phyloP scores from a whole-genome alignment of 1,284 basidiomycete species.

The Sporisorium graminicola region DNA sequence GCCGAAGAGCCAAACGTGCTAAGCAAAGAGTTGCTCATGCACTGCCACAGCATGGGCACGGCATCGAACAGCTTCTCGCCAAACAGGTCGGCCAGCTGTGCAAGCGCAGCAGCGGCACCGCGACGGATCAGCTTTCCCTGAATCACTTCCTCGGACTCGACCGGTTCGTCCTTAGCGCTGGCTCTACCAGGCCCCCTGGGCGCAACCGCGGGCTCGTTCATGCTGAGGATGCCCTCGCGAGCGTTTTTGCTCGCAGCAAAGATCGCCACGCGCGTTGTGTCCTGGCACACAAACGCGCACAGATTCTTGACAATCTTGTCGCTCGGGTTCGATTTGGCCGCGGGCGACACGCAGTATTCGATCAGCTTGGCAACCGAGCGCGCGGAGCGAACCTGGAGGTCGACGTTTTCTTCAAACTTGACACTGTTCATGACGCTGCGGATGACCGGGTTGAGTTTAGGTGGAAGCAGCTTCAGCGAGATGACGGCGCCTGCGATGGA shows the following conservation, averaged over 20 bases:
- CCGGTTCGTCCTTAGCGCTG: conserved; percentile 58
- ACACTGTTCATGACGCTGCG: conserved; percentile 98
- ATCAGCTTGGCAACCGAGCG: conserved; percentile 88
- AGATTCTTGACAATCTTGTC: conserved; percentile 98
- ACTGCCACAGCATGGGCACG: conserved; percentile 93
- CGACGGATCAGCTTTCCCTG: conserved; percentile 74
- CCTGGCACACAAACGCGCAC: conserved; percentile 91
- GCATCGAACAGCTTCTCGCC: conserved; percentile 79
- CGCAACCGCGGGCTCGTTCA: conserved; percentile 71
- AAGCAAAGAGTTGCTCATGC: conserved; percentile 83
- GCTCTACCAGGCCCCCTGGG: conserved; percentile 31
- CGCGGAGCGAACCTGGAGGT: conserved; percentile 91
- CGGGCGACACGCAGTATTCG: conserved; percentile 80
- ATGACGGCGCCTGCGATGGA: conserved; percentile 92
- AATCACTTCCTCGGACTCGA: conserved; percentile 70
- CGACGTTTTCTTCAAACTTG: conserved; percentile 84
- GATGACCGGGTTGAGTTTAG: conserved; percentile 93
- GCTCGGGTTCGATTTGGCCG: conserved; percentile 75
- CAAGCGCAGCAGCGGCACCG: conserved; percentile 87
- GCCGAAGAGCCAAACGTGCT: conserved; percentile 78
- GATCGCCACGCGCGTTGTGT: conserved; percentile 87
- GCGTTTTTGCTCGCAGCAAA: conserved; percentile 79
- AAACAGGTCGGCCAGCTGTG: conserved; percentile 82
- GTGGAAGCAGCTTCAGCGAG: conserved; percentile 60
- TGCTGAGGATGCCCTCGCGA: conserved; percentile 82